Evolutionary conservation across 805 yeast genomes (phyloP).

Genomic region (Starmerella roubikii): DNA sequence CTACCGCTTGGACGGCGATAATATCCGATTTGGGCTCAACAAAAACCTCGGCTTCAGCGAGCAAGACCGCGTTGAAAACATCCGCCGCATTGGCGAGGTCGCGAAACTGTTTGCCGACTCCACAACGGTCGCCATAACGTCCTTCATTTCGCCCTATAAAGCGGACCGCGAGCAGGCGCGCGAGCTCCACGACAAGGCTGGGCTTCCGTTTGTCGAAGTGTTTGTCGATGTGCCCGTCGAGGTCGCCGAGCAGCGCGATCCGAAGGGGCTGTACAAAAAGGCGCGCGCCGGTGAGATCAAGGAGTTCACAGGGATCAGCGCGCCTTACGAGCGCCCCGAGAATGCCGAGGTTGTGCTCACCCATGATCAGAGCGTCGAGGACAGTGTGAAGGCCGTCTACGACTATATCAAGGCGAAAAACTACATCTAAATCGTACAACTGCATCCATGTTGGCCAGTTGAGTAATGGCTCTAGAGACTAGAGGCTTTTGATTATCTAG

Average conservation of each 20-base stretch:
- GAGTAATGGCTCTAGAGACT: too few species aligned
- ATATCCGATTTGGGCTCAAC: slow-evolving; percentile 85
- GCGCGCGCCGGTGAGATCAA: slow-evolving; percentile 90
- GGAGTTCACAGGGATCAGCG: slow-evolving; percentile 90
- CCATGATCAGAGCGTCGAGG: slow-evolving; percentile 58
- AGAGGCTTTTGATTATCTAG: too few species aligned
- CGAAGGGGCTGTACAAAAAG: slow-evolving; percentile 91
- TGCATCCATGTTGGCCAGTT: too few species aligned
- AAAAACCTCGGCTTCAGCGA: slow-evolving; percentile 90
- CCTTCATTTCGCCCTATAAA: slow-evolving; percentile 85
- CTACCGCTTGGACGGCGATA: slow-evolving; percentile 86
- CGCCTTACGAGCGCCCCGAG: slow-evolving; percentile 90
- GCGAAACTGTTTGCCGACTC: slow-evolving; percentile 89
- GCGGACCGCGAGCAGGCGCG: slow-evolving; percentile 77
- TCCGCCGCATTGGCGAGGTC: slow-evolving; percentile 88
- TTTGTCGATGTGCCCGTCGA: slow-evolving; percentile 86
- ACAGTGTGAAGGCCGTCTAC: slow-evolving; percentile 59
- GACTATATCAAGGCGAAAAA: slow-evolving; percentile 33
- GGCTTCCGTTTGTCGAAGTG: slow-evolving; percentile 77
- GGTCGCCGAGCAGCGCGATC: slow-evolving; percentile 94
- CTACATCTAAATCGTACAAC: slow-evolving; percentile 4
- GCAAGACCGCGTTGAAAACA: slow-evolving; percentile 84
- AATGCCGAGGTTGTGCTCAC: slow-evolving; percentile 74
- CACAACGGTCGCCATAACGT: slow-evolving; percentile 74
- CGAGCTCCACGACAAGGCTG: slow-evolving; percentile 60